Percentiles rank a stretch among this genome's conserved stretches.
These are phyloP conservation scores for Rhizopogon vinicolor DNA, from an alignment of 768 basidiomycete genomes.

Conservation along the genomic window DNA sequence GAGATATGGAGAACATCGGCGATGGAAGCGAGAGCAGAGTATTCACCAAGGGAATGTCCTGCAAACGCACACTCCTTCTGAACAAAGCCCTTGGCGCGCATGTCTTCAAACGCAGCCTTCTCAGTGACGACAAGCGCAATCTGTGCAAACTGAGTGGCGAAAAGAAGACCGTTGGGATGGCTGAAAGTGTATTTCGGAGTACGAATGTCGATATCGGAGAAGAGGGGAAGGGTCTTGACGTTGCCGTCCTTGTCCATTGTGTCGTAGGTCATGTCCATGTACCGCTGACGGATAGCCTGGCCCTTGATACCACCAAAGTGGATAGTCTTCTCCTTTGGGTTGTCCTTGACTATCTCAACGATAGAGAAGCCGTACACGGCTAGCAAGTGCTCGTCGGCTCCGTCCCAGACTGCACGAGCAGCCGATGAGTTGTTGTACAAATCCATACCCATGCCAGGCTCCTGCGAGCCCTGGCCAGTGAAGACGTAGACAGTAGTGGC, in stretches of 20 bases:
- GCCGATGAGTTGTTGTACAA: slow-evolving; percentile 90
- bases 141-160: slow-evolving; percentile 98
- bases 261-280: slow-evolving; percentile 99
- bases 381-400: slow-evolving; percentile 88
- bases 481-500: slow-evolving; percentile 93
- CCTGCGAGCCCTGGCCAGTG: slow-evolving; percentile 98
- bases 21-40: slow-evolving; percentile 96
- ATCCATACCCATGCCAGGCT: slow-evolving; percentile 99
- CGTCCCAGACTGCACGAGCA: slow-evolving; percentile 96
- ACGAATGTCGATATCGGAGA: slow-evolving; percentile 91
- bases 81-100: slow-evolving; percentile 94
- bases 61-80: slow-evolving; percentile 92
- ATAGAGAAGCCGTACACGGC: slow-evolving; percentile 98
- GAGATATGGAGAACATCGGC: slow-evolving; percentile 96
- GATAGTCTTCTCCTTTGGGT: slow-evolving; percentile 96
- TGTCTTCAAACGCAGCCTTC: slow-evolving; percentile 97
- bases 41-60: slow-evolving; percentile 97
- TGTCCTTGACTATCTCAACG: slow-evolving; percentile 97
- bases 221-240: slow-evolving; percentile 93
- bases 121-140: slow-evolving; percentile 98
- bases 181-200: slow-evolving; percentile 98
- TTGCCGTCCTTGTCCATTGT: slow-evolving; percentile 95
- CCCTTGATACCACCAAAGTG: slow-evolving; percentile 99
- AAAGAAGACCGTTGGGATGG: slow-evolving; percentile 91
- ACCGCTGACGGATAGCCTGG: slow-evolving; percentile 96